Conservation (phyloP, 345 rosid genomes). For the Citrus inodora region DNA sequence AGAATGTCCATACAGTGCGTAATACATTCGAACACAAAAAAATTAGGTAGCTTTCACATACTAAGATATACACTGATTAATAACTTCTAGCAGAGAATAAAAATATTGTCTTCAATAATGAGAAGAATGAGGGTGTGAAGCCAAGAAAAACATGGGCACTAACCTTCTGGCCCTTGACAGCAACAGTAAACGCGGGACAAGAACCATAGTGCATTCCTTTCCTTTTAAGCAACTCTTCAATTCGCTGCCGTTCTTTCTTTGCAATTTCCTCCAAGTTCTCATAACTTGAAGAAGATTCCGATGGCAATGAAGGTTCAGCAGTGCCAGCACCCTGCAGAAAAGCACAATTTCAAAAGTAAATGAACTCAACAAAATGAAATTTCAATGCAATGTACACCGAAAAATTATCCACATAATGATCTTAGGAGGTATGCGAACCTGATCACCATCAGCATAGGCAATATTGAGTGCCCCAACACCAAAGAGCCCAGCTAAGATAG, state of each 20-base stretch:
- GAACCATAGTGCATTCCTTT: constrained; percentile 57
- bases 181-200: constrained; percentile 67
- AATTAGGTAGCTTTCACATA: neutral
- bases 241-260: constrained; percentile 62
- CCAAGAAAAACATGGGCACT: neutral
- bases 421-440: constrained; percentile 36
- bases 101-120: neutral
- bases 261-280: constrained; percentile 57
- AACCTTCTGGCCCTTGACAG: constrained; percentile 94
- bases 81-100: neutral
- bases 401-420: neutral
- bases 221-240: constrained; percentile 51
- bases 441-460: constrained; percentile 66
- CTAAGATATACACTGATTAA: neutral
- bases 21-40: neutral
- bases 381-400: neutral
- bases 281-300: constrained; percentile 48
- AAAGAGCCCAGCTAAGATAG: constrained; percentile 46
- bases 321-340: constrained; percentile 40
- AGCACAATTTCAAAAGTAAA: constrained; percentile 1
- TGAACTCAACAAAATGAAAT: neutral
- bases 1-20: neutral
- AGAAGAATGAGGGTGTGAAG: neutral
- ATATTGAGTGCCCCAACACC: constrained; percentile 51
- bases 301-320: constrained; percentile 35